These are phyloP conservation scores for Colletotrichum godetiae DNA, from an alignment of 2,329 filamentous ascomycete species.

Conservation along the genomic window DNA sequence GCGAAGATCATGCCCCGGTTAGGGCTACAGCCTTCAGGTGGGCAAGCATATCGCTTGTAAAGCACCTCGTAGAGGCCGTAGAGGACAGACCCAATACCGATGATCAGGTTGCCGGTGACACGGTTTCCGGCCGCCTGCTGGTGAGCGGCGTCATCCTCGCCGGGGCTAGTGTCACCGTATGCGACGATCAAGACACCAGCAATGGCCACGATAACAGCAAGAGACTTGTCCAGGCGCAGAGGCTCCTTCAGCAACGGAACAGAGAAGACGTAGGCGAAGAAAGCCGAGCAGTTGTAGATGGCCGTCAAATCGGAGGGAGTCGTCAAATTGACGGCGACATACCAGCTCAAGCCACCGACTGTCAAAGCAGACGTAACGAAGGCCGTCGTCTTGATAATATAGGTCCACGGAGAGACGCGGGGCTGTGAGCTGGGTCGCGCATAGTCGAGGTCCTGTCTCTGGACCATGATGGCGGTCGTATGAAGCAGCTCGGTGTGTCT, in stretches of 20 bases:
- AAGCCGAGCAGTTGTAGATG: constrained; percentile 99
- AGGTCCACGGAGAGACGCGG: constrained; percentile 62
- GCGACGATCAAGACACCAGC: constrained; percentile 93
- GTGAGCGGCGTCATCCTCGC: constrained; percentile 59
- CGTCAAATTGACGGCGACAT: constrained; percentile 92
- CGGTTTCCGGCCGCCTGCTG: constrained; percentile 67
- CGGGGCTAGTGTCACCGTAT: constrained; percentile 78
- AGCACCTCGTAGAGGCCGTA: constrained; percentile 98
- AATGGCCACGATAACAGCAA: constrained; percentile 89
- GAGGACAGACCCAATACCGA: constrained; percentile 88
- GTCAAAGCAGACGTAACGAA: constrained; percentile 89
- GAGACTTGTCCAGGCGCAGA: constrained; percentile 83
- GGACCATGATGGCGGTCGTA: constrained; percentile 81
- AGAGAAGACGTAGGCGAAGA: constrained; percentile 98
- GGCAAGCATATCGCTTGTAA: constrained; percentile 94
- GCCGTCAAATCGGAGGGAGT: constrained; percentile 94
- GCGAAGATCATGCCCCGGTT: constrained; percentile 96
- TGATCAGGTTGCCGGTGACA: constrained; percentile 88
- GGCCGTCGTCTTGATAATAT: constrained; percentile 83
- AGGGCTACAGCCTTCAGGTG: constrained; percentile 86
- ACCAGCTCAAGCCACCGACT: constrained; percentile 93
- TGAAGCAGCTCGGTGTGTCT: constrained; percentile 62
- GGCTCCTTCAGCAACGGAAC: constrained; percentile 90
- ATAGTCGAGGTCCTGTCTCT: constrained; percentile 79
- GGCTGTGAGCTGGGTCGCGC: constrained; percentile 52